Base-by-base conservation (phyloP, 1,139 yeast species). In the Suhomyces anneliseae region DNA sequence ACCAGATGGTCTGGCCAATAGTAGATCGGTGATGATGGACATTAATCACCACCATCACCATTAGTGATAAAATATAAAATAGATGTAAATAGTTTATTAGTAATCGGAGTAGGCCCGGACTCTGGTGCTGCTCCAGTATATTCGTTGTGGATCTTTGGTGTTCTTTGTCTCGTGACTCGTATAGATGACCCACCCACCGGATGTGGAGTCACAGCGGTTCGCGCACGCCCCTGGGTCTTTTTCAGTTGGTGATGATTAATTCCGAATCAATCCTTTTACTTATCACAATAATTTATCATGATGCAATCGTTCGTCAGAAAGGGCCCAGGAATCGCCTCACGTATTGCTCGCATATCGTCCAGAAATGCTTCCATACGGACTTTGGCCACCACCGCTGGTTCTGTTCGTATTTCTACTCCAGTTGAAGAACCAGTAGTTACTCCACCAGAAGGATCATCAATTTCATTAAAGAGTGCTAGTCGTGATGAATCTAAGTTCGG, bases 401-500 rank as follows among this genome's bases (percentile, higher is more conserved):
- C 56, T 26, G 53, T 59, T 38, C 65, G 60, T 44, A 56, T 54
- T 2, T 44, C 60, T 4, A 57, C 61, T n/a, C 59, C 58, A 11
- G 44, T 56, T 34, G 56, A 53, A 10, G 51, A 53, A 8, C 52
- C 59, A 2, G 47, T 43, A 27, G 65, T 63, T 6, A 56, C 58
- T 36, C 77, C 78, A 9, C 81, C 81, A 0, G 67, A 64, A 31
- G 83, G 82, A 2, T 73, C 81, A 3, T 27, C 64, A 19, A 59
- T 79, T 36, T 54, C 72, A n/a, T 64, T 81, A 52, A 70, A 71
- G 53, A 72, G 66, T 43, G 78, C 81, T 36, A 63, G 69, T 39
- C 66, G 82, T 50, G 82, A 77, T 57, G 75, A 74, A 34, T 48
- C 54, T 27, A 54, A 67, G 51, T 75, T 65, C 58, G 95, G 93